Evolutionary conservation across 345 rosid species (phyloP), one percentile per base, ranked within the genome.

Genomic region (Stellera chamaejasme): DNA sequence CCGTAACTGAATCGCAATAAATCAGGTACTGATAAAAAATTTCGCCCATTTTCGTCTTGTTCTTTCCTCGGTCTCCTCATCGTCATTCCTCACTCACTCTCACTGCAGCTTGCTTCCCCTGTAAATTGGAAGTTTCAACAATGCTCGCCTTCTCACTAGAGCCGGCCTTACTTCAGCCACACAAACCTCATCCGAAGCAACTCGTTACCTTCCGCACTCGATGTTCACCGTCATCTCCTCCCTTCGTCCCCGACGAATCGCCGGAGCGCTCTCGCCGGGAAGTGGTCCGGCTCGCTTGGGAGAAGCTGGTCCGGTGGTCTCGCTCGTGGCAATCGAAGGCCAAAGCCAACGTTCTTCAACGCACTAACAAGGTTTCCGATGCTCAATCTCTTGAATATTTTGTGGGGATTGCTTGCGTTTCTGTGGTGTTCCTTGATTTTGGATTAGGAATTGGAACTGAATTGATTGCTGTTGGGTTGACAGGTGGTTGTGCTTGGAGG

Each of bases 401-500:
- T 19, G 23, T 19, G 23, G 23, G 0, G 23, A 19, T n/a, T 58
- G 51, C 42, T 19, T 19, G 23, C 23, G 23, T 19, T 19, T 19
- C 27, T 49, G 11, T 4, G 9, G 10, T 32, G 27, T 23, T 48
- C 23, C 15, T 11, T 1, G 15, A 23, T 48, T 48, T 48, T 13
- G 39, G 1, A 5, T 32, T 3, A 8, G 39, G 39, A 32, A 5
- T 32, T 8, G 39, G 15, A 45, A 45, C 9, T 45, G 15, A 45
- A 45, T 4, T 54, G 54, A 42, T 28, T 2, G 19, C 2, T 9
- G 54, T 54, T 43, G 41, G 60, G n/a, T 45, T 63, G 43, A 58
- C 59, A 90, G 97, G 96, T 90, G 52, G 97, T 85, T 62, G 97
- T 90, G 71, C 87, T 90, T 54, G 97, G 97, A 58, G 97, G 97